These are phyloP conservation scores for Dendrobium officinale DNA, from an alignment of 106 monocot genomes.

Conservation along the genomic window DNA sequence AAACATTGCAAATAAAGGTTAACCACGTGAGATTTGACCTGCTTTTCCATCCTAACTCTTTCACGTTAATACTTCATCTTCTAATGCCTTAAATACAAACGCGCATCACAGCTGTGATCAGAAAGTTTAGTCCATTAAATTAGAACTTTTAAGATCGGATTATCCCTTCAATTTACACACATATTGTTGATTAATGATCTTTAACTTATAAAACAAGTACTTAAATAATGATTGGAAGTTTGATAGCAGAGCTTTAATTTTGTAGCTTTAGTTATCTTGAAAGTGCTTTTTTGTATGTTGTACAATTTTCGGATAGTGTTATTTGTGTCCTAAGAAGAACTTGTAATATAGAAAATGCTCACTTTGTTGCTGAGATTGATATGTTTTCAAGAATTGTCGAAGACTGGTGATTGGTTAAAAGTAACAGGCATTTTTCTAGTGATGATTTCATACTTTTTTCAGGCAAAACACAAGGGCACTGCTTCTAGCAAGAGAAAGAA, in stretches of 20 bases:
- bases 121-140: too few relatives aligned
- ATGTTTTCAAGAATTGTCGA: neutral
- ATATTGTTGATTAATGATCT: too few relatives aligned
- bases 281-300: neutral
- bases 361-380: neutral
- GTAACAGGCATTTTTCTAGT: neutral
- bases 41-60: too few relatives aligned
- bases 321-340: neutral
- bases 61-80: too few relatives aligned
- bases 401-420: neutral
- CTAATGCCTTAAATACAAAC: too few relatives aligned
- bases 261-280: neutral
- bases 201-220: too few relatives aligned
- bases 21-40: too few relatives aligned
- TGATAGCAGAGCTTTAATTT: neutral
- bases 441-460: constrained; percentile 8
- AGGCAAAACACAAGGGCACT: constrained; percentile 91
- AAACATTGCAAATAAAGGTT: too few relatives aligned
- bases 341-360: neutral
- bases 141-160: too few relatives aligned
- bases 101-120: too few relatives aligned
- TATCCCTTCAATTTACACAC: too few relatives aligned
- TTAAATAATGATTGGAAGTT: neutral
- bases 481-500: constrained; percentile 94
- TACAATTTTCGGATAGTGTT: neutral